Evolutionary conservation across 345 rosid species (phyloP).

Genomic region (Conringia planisiliqua): DNA sequence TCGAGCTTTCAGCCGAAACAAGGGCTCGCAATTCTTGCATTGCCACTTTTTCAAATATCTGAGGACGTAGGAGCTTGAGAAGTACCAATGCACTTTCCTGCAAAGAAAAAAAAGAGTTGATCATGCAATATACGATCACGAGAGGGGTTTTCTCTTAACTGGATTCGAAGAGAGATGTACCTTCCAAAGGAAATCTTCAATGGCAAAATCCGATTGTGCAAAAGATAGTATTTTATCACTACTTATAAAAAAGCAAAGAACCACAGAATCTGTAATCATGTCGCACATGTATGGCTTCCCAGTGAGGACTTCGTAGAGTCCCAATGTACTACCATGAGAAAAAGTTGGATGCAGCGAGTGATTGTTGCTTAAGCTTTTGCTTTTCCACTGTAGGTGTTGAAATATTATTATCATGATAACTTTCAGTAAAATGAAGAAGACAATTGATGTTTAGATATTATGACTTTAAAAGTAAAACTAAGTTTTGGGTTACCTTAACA

Average conservation of each 20-base stretch:
- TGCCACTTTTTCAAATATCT: conserved; percentile 69
- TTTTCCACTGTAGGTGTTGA: conserved; percentile 56
- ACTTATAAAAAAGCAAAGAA: conserved; percentile 64
- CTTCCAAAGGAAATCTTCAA: conserved; percentile 88
- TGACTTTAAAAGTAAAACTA: background rate
- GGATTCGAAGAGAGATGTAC: conserved; percentile 34
- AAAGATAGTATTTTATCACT: conserved; percentile 54
- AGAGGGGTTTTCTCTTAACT: conserved; percentile 5
- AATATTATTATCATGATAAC: background rate
- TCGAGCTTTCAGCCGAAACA: conserved; percentile 60
- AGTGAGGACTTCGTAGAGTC: conserved; percentile 76
- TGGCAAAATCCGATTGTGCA: conserved; percentile 55
- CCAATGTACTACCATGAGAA: conserved; percentile 87
- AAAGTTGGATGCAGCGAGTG: conserved; percentile 88
- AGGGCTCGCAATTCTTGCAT: conserved; percentile 80
- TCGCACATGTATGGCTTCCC: conserved; percentile 77
- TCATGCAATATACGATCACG: background rate
- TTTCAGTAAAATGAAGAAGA: conserved; percentile 11
- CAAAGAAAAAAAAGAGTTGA: background rate
- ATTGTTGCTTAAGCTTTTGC: conserved; percentile 59
- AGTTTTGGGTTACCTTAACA: conserved; percentile 60
- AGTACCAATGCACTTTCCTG: conserved; percentile 91
- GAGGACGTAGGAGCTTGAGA: conserved; percentile 80
- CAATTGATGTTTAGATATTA: background rate
- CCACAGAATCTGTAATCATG: conserved; percentile 78